Evolutionary conservation across 352 stramenopile species (phyloP).

Genomic region (Pythium brassicae): DNA sequence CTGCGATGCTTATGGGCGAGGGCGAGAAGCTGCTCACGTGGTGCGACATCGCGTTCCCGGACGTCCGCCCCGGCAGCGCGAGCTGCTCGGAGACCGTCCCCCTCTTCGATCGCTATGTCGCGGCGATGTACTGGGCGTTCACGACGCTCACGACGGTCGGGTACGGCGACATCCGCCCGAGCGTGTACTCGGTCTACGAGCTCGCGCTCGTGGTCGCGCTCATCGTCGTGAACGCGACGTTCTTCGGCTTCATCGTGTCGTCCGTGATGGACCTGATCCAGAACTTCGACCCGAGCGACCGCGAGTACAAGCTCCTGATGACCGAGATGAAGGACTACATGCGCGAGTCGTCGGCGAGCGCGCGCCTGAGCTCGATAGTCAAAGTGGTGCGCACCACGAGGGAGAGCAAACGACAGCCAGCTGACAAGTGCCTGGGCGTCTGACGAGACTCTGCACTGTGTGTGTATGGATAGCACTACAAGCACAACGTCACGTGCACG

Average conservation of each 20-base stretch:
- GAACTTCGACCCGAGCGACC: slow-evolving; percentile 72
- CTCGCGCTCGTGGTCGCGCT: slow-evolving; percentile 66
- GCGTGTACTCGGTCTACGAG: slow-evolving; percentile 70
- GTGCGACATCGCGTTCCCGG: slow-evolving; percentile 43
- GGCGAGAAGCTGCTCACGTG: slow-evolving; percentile 34
- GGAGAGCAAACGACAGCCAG: too few species aligned
- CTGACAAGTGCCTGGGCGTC: neutral
- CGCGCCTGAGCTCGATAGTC: slow-evolving; percentile 57
- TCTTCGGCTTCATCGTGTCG: slow-evolving; percentile 81
- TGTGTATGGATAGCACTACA: slow-evolving; percentile 47
- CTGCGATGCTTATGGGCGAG: slow-evolving; percentile 67
- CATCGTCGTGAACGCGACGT: slow-evolving; percentile 75
- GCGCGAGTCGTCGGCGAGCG: slow-evolving; percentile 50
- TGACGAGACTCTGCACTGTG: neutral
- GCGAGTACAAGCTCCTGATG: slow-evolving; percentile 71
- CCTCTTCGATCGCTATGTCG: slow-evolving; percentile 64
- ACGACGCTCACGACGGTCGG: slow-evolving; percentile 90
- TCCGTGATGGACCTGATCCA: slow-evolving; percentile 79
- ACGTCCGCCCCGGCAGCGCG: slow-evolving; percentile 6
- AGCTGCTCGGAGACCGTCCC: slow-evolving; percentile 37
- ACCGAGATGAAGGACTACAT: slow-evolving; percentile 88
- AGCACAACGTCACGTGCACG: slow-evolving; percentile 59
- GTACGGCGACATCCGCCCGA: slow-evolving; percentile 77
- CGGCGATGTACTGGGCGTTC: slow-evolving; percentile 86
- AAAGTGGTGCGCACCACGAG: slow-evolving; percentile 36